Evolutionary conservation across 2,329 filamentous ascomycete species (phyloP).

Genomic region (Parascedosporium putredinis): DNA sequence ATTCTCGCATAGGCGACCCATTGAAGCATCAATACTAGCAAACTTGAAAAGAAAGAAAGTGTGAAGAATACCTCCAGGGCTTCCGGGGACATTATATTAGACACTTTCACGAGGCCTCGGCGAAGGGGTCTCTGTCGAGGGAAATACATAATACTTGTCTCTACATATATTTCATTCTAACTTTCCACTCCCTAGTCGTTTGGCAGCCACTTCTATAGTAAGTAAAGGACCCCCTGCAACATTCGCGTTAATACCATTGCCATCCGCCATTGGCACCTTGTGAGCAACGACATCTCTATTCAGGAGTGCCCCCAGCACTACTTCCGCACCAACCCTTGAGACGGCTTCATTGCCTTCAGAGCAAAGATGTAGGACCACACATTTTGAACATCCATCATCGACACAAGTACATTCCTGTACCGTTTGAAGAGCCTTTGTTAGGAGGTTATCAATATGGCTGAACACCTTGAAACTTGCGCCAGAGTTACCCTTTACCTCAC

Average conservation of each 20-base stretch:
- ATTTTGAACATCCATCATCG: slow-evolving; percentile 81
- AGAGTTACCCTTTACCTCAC: slow-evolving; percentile 71
- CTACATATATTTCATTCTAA: neutral
- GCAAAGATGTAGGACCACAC: slow-evolving; percentile 76
- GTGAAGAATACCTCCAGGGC: no score
- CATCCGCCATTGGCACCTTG: slow-evolving; percentile 73
- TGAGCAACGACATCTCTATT: slow-evolving; percentile 73
- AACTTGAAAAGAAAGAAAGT: no score
- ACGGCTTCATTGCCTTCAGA: slow-evolving; percentile 84
- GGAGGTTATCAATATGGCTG: slow-evolving; percentile 74
- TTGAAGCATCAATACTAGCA: no score
- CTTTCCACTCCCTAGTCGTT: neutral
- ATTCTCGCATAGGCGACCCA: no score
- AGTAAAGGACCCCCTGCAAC: no score
- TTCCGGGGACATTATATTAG: no score
- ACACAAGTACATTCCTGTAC: slow-evolving; percentile 68
- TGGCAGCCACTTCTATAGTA: no score
- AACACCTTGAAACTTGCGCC: slow-evolving; percentile 91
- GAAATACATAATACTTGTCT: no score
- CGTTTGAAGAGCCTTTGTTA: slow-evolving; percentile 64
- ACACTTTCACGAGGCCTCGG: no score
- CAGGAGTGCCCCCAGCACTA: slow-evolving; percentile 68
- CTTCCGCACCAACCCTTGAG: slow-evolving; percentile 79
- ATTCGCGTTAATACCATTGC: slow-evolving; percentile 54
- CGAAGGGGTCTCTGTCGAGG: no score